phyloP scores from a whole-genome alignment of 2,329 filamentous ascomycete genomes.

The Hypoxylon sp. region DNA sequence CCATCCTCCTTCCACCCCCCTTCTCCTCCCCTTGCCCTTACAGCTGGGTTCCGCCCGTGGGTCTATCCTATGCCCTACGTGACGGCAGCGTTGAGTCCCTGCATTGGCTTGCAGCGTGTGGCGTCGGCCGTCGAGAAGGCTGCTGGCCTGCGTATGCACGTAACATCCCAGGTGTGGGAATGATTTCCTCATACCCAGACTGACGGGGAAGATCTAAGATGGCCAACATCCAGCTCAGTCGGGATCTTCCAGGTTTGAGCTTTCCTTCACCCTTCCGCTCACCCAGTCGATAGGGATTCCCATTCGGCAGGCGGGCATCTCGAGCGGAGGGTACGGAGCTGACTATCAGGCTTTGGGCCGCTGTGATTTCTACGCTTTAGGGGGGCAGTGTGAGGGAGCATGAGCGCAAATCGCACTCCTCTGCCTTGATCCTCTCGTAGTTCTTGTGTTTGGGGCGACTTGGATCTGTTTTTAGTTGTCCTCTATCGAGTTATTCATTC shows the following conservation, averaged over 20 bases:
- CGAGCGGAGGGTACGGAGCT: slow-evolving; percentile 31
- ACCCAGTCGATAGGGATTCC: slow-evolving; percentile 41
- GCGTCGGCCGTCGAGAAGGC: slow-evolving; percentile 39
- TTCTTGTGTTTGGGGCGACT: slow-evolving; percentile 35
- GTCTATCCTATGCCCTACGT: slow-evolving; percentile 26
- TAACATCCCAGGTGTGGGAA: slow-evolving; percentile 30
- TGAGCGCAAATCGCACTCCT: slow-evolving; percentile 23
- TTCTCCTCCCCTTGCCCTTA: slow-evolving; percentile 14
- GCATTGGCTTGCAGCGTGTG: slow-evolving; percentile 38
- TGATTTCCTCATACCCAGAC: slow-evolving; percentile 29
- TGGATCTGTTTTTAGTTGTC: slow-evolving; percentile 25
- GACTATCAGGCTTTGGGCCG: slow-evolving; percentile 32
- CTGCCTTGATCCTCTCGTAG: slow-evolving; percentile 27
- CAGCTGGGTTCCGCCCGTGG: slow-evolving; percentile 20
- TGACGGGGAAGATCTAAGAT: slow-evolving; percentile 36
- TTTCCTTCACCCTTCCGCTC: slow-evolving; percentile 37
- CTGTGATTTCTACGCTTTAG: slow-evolving; percentile 28
- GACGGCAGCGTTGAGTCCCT: slow-evolving; percentile 35
- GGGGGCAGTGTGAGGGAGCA: slow-evolving; percentile 38
- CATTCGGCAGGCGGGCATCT: slow-evolving; percentile 41
- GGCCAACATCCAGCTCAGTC: slow-evolving; percentile 44
- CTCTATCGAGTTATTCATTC: slow-evolving; percentile 30
- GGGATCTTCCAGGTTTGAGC: slow-evolving; percentile 46
- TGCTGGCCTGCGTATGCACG: slow-evolving; percentile 32
- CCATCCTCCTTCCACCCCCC: too few relatives aligned